Base-by-base conservation (phyloP, 345 rosid genomes). In the Citrus glauca region DNA sequence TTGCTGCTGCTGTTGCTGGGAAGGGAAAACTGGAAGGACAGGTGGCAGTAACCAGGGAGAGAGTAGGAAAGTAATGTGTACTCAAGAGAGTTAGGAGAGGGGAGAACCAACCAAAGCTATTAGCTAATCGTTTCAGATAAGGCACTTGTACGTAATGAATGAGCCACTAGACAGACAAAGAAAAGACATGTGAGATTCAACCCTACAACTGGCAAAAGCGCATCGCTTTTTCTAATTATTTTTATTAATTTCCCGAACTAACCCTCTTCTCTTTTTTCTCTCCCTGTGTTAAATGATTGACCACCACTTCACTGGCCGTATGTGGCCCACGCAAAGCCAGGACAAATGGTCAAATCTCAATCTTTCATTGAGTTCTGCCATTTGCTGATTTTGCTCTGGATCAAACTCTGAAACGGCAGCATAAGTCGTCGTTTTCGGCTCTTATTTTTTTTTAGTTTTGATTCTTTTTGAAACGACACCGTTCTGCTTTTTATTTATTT, bases 171-270 rank as follows among this genome's bases (percentile, higher is more conserved):
- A 65, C 13, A 25, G 62, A 35, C n/a, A 8, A 67, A 38, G 78
- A 77, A 75, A 81, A 27, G 81, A 81, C 88, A 70, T 37, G 82
- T 81, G 64, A 79, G 78, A 83, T 79, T 76, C 82, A 81, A 70
- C 84, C 84, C 71, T 83, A 76, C 81, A 28, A 50, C 7, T 7
- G 19, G 8, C 61, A 76, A 83, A 81, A 84, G 78, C 70, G 71
- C 65, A 35, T 27, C 59, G 4, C 82, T 82, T 80, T 85, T 79
- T 30, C 0, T 5, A 0, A 16, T 1, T 5, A 38, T 19, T 74
- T 42, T 73, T 38, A 7, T 61, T 50, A 24, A 55, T 37, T 50
- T 10, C 76, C 81, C 24, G 50, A 72, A 61, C 9, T 80, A 14
- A 75, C 81, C 80, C 64, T 50, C 22, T 13, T 14, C 61, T 48